A percentile compares a stretch with the other conserved stretches of the same genome.
These are phyloP conservation scores for Raddia guianensis DNA, from an alignment of 176 grass and related monocot species.

Conservation along the genomic window DNA sequence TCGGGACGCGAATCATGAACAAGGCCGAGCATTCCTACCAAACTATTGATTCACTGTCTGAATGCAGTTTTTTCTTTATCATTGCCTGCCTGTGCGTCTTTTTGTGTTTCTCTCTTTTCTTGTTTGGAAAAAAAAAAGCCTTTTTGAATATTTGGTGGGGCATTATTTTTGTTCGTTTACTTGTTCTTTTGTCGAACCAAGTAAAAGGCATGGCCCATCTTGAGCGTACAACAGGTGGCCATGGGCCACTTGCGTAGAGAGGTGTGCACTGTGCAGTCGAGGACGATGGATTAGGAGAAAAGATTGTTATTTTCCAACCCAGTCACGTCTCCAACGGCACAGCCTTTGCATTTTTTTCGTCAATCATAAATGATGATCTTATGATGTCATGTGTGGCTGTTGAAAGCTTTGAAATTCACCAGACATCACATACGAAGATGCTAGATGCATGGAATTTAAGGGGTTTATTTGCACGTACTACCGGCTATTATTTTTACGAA, in stretches of 20 bases:
- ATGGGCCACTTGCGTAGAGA: not conserved
- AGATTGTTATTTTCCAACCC: not conserved
- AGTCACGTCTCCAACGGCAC: too few species aligned
- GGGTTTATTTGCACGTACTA: too few species aligned
- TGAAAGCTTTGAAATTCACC: too few species aligned
- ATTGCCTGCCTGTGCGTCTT: too few species aligned
- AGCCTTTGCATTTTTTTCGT: too few species aligned
- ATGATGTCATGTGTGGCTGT: too few species aligned
- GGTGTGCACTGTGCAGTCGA: not conserved
- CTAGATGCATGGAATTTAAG: too few species aligned
- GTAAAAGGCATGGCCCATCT: not conserved
- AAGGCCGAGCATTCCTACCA: not conserved
- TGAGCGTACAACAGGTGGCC: not conserved
- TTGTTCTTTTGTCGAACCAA: not conserved
- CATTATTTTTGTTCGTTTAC: not conserved
- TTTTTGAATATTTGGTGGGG: not conserved
- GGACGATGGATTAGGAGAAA: not conserved
- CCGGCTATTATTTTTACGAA: too few species aligned
- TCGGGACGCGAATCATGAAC: not conserved
- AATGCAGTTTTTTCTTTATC: not conserved
- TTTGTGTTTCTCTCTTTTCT: not conserved
- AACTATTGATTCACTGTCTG: not conserved
- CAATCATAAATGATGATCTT: too few species aligned
- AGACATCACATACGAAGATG: too few species aligned
- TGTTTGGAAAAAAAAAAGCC: not conserved